Evolutionary conservation across 2,329 filamentous ascomycete species (phyloP), one percentile per base, ranked within the genome.

Genomic region (Cladosporium sp.): DNA sequence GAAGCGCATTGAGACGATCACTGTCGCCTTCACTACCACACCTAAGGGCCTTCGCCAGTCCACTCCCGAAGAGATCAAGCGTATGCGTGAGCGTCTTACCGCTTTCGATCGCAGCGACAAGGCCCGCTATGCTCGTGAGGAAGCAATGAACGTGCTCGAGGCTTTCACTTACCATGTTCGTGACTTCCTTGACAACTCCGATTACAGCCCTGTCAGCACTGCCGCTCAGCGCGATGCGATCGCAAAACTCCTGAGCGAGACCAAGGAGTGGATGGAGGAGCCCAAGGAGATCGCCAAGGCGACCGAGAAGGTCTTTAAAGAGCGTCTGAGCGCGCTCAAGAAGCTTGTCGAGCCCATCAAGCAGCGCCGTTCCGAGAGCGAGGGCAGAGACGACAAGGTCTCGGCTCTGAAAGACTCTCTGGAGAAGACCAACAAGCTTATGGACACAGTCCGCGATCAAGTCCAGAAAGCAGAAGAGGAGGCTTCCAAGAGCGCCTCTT

Each of bases 111-210:
- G 86, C 29, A 97, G 94, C 2, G 95, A 99, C 78, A 86, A 86
- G 70, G 87, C 90, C 31, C 90, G 93, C 60, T 80, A 88, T 40
- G 82, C 88, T 66, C 88, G 93, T 35, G 93, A 97, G 76, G 94
- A 97, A 77, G 88, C 91, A 0, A 82, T 97, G 65, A 99, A 98
- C 79, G 90, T 91, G 69, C 87, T 99, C n/a, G 95, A 99, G 79
- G 89, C 86, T 14, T 98, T 91, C 78, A 97, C 94, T 16, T 99
- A 99, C 83, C 90, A 88, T 73, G 86, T 91, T 31, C 89, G 93
- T 29, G 93, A 97, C 77, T 84, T 96, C 53, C 83, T 97, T 1
- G 89, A 92, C 50, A 89, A 90, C 67, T 88, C 91, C 57, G 83
- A 84, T 0, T 98, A 97, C 76, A 82, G 90, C 62, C 84, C 84